Conservation (phyloP, 805 yeast species). For the Pichia cephalocereana region DNA sequence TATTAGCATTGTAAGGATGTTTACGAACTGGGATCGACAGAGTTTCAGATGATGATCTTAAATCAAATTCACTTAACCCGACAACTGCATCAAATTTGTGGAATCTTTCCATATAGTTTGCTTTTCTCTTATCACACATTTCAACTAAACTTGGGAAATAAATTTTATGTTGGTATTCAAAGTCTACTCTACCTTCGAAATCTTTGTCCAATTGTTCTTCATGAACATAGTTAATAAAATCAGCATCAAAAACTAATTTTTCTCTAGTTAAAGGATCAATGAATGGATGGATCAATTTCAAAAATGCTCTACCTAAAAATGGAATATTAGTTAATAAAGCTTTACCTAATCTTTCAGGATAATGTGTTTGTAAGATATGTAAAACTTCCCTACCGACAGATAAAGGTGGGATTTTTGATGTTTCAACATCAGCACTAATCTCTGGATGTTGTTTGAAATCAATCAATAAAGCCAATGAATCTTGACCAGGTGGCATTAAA, state of each 20-base stretch:
- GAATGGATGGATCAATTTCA: slow-evolving; percentile 87
- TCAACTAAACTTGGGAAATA: slow-evolving; percentile 71
- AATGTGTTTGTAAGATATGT: slow-evolving; percentile 90
- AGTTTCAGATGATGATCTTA: slow-evolving; percentile 37
- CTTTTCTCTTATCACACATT: slow-evolving; percentile 50
- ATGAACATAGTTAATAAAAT: slow-evolving; percentile 78
- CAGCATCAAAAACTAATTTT: slow-evolving; percentile 85
- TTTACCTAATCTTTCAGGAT: slow-evolving; percentile 93
- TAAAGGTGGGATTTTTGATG: slow-evolving; percentile 79
- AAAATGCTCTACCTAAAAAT: slow-evolving; percentile 85
- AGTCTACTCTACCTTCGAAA: slow-evolving; percentile 81
- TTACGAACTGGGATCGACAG: slow-evolving; percentile 24
- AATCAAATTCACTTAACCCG: slow-evolving; percentile 77
- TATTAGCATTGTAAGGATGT: slow-evolving; percentile 18
- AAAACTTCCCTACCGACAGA: slow-evolving; percentile 85
- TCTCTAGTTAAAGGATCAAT: slow-evolving; percentile 94
- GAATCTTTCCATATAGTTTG: slow-evolving; percentile 60
- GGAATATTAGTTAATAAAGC: slow-evolving; percentile 91
- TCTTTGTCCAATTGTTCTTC: slow-evolving; percentile 69
- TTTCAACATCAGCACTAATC: slow-evolving; percentile 37
- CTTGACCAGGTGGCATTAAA: slow-evolving; percentile 96
- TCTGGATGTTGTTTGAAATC: slow-evolving; percentile 81
- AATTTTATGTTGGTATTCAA: slow-evolving; percentile 66
- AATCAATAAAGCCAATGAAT: slow-evolving; percentile 79
- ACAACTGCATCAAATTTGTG: slow-evolving; percentile 59